Conservation (phyloP, 2,329 filamentous ascomycete species). For the Venturia oleaginea region DNA sequence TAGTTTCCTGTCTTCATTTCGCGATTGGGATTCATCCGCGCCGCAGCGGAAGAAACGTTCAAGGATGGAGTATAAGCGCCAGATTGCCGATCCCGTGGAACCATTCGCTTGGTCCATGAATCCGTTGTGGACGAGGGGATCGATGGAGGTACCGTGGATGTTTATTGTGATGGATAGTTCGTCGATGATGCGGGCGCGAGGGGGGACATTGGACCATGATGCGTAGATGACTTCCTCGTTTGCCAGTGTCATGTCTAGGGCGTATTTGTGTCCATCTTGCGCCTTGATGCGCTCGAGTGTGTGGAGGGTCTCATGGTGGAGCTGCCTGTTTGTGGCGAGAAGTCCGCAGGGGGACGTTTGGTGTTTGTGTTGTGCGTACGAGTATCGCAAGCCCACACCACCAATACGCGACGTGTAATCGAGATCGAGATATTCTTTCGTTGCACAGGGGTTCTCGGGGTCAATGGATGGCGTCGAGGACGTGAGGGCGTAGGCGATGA, state of each 20-base stretch:
- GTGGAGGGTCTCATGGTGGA: not conserved
- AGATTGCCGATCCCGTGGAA: not conserved
- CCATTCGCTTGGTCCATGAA: constrained; percentile 6
- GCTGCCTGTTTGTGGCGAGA: not conserved
- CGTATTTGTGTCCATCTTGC: not conserved
- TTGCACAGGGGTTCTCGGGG: not conserved
- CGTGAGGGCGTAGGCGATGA: not conserved
- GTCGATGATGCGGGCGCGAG: not conserved
- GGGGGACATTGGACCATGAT: constrained; percentile 3
- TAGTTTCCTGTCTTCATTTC: not conserved
- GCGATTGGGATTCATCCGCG: not conserved
- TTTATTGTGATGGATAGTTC: not conserved
- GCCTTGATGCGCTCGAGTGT: constrained; percentile 6
- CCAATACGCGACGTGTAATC: constrained; percentile 3
- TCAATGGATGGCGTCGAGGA: constrained; percentile 1
- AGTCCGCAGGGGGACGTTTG: not conserved
- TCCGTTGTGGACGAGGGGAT: not conserved
- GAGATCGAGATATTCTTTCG: constrained; percentile 6
- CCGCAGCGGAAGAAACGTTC: constrained; percentile 7
- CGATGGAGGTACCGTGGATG: not conserved
- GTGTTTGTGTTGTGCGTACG: constrained; percentile 6
- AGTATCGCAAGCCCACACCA: not conserved
- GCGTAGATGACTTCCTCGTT: constrained; percentile 3
- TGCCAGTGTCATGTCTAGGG: not conserved
- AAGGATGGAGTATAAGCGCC: constrained; percentile 1